Conservation (phyloP, 495 filamentous ascomycete genomes). For the Penicillium waksmanii region DNA sequence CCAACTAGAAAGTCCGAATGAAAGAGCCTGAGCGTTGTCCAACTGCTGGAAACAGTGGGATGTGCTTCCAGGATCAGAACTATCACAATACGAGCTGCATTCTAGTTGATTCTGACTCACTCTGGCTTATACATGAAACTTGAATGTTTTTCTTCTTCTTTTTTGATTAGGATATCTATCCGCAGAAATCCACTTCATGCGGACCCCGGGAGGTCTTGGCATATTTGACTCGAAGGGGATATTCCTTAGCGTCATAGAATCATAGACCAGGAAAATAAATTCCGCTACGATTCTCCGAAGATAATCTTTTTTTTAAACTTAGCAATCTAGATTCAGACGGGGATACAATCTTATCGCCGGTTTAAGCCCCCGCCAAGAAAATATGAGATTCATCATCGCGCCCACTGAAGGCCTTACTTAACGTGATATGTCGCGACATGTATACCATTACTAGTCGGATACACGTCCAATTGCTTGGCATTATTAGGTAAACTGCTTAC, state of each 20-base stretch:
- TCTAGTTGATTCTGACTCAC: neutral
- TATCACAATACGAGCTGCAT: neutral
- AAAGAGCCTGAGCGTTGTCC: too few species aligned
- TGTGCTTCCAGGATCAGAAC: neutral
- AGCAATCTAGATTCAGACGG: neutral
- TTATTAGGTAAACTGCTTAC: too few species aligned
- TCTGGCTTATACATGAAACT: too few species aligned
- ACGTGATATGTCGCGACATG: too few species aligned
- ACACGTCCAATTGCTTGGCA: too few species aligned
- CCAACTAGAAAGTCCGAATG: too few species aligned
- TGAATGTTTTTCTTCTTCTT: too few species aligned
- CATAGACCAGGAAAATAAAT: slow-evolving; percentile 2
- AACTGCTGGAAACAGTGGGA: neutral
- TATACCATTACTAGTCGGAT: too few species aligned
- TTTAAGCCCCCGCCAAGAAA: neutral
- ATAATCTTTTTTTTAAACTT: neutral
- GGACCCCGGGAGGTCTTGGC: neutral
- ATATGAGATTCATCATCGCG: neutral
- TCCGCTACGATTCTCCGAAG: neutral
- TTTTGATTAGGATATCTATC: neutral
- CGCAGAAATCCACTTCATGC: neutral
- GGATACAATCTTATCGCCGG: slow-evolving; percentile 5
- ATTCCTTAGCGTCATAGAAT: neutral
- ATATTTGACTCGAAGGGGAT: neutral
- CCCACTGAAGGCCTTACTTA: too few species aligned